These are phyloP conservation scores for Pleurozium schreberi DNA, from an alignment of 225 moss, liverwort and hornwort genomes.

Conservation along the genomic window DNA sequence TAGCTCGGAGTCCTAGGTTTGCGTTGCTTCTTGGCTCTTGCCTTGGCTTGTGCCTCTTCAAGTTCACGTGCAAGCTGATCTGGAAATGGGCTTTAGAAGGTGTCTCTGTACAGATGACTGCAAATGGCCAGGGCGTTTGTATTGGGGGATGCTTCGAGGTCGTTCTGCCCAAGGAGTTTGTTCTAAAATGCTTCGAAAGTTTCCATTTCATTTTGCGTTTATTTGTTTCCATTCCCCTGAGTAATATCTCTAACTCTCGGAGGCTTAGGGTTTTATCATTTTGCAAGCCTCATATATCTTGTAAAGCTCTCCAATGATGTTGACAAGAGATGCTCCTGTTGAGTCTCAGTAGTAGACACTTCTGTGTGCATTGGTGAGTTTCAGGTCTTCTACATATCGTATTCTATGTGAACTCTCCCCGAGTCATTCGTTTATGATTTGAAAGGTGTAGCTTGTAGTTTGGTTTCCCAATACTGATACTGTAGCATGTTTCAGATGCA, in stretches of 20 bases:
- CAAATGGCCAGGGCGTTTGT: constrained; percentile 28
- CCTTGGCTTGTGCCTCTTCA: constrained; percentile 16
- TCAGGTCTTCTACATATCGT: constrained; percentile 17
- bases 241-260: constrained; percentile 12
- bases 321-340: constrained; percentile 27
- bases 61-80: constrained; percentile 33
- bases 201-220: constrained; percentile 24
- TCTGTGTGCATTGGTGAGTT: constrained; percentile 26
- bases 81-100: constrained; percentile 25
- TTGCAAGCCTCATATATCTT: constrained; percentile 28
- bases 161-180: constrained; percentile 21
- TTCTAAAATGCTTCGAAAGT: constrained; percentile 23
- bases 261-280: constrained; percentile 35
- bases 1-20: constrained; percentile 30
- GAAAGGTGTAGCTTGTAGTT: constrained; percentile 29
- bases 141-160: constrained; percentile 19
- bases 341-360: constrained; percentile 17
- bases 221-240: constrained; percentile 10
- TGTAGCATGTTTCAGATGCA: constrained; percentile 26
- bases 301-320: constrained; percentile 30
- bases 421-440: constrained; percentile 29
- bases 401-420: constrained; percentile 6
- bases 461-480: constrained; percentile 16
- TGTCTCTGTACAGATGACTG: constrained; percentile 34
- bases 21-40: constrained; percentile 9